Percentiles rank a stretch among this genome's conserved stretches.
These are phyloP conservation scores for Ceratocystis smalleyi DNA, from an alignment of 2,329 filamentous ascomycete species.

Conservation along the genomic window DNA sequence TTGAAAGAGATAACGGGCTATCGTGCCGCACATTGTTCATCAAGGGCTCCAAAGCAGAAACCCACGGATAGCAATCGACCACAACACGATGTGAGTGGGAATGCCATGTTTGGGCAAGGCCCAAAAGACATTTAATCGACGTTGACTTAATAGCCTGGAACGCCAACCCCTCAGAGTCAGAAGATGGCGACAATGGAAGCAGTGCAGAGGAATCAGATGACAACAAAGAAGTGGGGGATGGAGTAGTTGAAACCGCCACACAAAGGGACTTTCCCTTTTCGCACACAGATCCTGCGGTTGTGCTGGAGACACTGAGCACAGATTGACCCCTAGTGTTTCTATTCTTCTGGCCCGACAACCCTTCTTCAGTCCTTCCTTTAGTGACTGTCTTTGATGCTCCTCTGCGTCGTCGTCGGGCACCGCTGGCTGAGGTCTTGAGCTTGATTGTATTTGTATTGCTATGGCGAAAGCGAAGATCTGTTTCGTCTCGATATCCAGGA, in stretches of 20 bases:
- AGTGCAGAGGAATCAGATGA: neutral
- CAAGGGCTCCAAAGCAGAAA: constrained; percentile 14
- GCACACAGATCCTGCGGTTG: neutral
- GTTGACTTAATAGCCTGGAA: neutral
- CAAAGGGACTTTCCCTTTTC: neutral
- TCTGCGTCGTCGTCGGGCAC: neutral
- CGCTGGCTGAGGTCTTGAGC: constrained; percentile 1
- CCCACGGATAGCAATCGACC: constrained; percentile 17
- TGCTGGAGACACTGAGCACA: neutral
- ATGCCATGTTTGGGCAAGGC: constrained; percentile 10
- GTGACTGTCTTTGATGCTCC: neutral
- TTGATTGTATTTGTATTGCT: constrained; percentile 16
- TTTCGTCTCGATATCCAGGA: constrained; percentile 15
- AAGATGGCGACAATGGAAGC: neutral
- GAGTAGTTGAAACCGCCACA: neutral
- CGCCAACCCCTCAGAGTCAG: neutral
- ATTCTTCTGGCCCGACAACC: neutral
- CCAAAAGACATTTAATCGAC: neutral
- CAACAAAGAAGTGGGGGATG: neutral
- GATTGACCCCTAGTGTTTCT: neutral
- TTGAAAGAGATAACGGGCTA: constrained; percentile 13
- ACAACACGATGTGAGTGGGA: constrained; percentile 11
- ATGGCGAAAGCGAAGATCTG: constrained; percentile 16
- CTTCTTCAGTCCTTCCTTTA: neutral
- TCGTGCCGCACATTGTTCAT: constrained; percentile 8